phyloP scores from a whole-genome alignment of 805 yeast genomes.

The Barnettozyma sucrosica region DNA sequence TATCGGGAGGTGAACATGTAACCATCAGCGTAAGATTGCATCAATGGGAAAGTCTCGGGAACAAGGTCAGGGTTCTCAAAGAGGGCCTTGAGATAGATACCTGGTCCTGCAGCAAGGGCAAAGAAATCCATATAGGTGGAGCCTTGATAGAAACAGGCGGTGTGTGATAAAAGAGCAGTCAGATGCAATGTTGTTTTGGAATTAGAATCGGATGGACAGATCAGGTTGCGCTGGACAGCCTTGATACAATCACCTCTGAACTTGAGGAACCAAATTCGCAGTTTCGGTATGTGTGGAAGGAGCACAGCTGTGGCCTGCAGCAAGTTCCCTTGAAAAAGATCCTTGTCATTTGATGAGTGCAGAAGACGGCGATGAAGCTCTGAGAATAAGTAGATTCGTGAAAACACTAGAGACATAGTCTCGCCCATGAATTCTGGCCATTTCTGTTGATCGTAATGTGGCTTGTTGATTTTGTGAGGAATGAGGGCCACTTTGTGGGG shows the following conservation, averaged over 20 bases:
- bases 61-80: slow-evolving; percentile 14
- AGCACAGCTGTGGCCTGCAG: slow-evolving; percentile 15
- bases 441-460: slow-evolving; percentile 6
- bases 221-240: slow-evolving; percentile 5
- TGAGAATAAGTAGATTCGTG: slow-evolving; percentile 12
- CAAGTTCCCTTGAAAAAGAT: slow-evolving; percentile 12
- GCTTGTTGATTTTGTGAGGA: slow-evolving; percentile 10
- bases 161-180: slow-evolving; percentile 8
- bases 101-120: slow-evolving; percentile 18
- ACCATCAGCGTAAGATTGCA: slow-evolving; percentile 19
- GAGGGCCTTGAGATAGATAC: slow-evolving; percentile 11
- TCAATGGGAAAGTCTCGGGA: slow-evolving; percentile 9
- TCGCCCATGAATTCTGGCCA: slow-evolving; percentile 18
- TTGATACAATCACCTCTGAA: slow-evolving; percentile 17
- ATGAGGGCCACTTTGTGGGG: slow-evolving; percentile 9
- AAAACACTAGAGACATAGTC: slow-evolving; percentile 11
- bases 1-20: slow-evolving; percentile 14
- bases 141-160: slow-evolving; percentile 10
- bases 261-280: slow-evolving; percentile 9
- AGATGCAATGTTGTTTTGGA: slow-evolving; percentile 8
- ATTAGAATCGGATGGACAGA: slow-evolving; percentile 15
- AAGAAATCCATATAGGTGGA: slow-evolving; percentile 14
- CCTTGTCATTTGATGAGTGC: not conserved
- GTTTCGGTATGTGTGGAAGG: slow-evolving; percentile 2
- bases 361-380: slow-evolving; percentile 6